Evolutionary conservation across 2,329 filamentous ascomycete genomes (phyloP).

Genomic region (Fusarium scirpi): DNA sequence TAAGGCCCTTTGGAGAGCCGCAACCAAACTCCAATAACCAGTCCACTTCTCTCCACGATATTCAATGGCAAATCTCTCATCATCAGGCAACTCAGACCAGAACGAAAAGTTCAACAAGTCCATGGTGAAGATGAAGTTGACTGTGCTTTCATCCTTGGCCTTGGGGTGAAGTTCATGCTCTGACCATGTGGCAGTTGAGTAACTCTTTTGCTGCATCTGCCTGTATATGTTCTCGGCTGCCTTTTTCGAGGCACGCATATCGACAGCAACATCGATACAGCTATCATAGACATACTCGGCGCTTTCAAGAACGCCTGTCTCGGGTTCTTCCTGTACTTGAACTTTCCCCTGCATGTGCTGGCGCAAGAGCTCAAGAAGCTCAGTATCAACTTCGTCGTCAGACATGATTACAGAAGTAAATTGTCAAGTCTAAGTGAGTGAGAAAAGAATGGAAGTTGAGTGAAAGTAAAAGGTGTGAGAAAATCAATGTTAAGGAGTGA

Average conservation of each 20-base stretch:
- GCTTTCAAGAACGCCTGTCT: conserved; percentile 84
- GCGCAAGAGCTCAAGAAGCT: conserved; percentile 86
- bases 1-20: conserved; percentile 84
- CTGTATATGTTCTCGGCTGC: conserved; percentile 83
- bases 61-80: conserved; percentile 83
- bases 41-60: conserved; percentile 88
- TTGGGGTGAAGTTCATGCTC: conserved; percentile 92
- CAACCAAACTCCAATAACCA: conserved; percentile 95
- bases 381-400: conserved; percentile 90
- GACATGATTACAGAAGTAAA: conserved; percentile 69
- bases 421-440: neutral
- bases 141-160: conserved; percentile 79
- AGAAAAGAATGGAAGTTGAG: neutral
- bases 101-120: conserved; percentile 97
- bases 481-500: conserved; percentile 24
- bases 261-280: conserved; percentile 89
- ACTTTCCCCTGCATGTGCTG: conserved; percentile 77
- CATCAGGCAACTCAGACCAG: conserved; percentile 80
- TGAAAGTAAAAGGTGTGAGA: conserved; percentile 7
- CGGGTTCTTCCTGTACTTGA: conserved; percentile 68
- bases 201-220: conserved; percentile 85
- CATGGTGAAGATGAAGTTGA: conserved; percentile 97
- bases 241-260: conserved; percentile 83
- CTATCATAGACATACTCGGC: conserved; percentile 93
- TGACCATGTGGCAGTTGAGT: conserved; percentile 88